Conservation (phyloP, 768 basidiomycete genomes). For the Lentinula edodes region DNA sequence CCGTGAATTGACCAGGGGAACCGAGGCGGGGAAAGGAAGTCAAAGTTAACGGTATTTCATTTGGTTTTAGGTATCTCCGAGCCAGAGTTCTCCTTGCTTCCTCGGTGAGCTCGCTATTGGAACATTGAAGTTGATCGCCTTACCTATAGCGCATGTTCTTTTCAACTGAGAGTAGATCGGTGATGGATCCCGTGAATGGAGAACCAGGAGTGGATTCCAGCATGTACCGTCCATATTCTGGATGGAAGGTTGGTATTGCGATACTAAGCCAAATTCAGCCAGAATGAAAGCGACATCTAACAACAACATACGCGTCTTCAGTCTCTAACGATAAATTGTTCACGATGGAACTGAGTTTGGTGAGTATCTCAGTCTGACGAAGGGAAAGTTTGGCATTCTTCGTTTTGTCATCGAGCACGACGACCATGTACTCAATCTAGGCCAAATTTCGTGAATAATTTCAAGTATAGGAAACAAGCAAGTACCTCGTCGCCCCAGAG, state of each 20-base stretch:
- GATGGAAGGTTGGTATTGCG: conserved; percentile 87
- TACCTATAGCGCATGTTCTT: conserved; percentile 92
- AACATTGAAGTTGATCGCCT: conserved; percentile 8
- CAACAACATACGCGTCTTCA: conserved; percentile 47
- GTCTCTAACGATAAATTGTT: conserved; percentile 57
- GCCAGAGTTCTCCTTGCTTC: conserved; percentile 52
- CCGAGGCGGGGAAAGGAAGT: conserved; percentile 96
- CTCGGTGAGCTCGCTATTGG: conserved; percentile 38
- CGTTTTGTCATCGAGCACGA: conserved; percentile 71
- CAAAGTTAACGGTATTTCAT: conserved; percentile 88
- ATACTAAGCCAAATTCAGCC: conserved; percentile 34
- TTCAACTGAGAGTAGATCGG: conserved; percentile 86
- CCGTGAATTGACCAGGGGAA: conserved; percentile 84
- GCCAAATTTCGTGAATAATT: conserved; percentile 12
- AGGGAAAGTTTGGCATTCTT: conserved; percentile 87
- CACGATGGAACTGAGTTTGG: conserved; percentile 66
- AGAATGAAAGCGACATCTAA: neutral
- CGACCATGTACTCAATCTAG: conserved; percentile 95
- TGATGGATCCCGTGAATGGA: conserved; percentile 86
- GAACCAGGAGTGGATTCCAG: conserved; percentile 95
- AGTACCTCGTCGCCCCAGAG: conserved; percentile 98
- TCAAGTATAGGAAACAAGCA: neutral
- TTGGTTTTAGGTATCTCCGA: conserved; percentile 71
- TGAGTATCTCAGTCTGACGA: conserved; percentile 92
- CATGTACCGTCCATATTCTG: conserved; percentile 99